Percentiles rank a stretch among this genome's conserved stretches.
phyloP scores from a whole-genome alignment of 2,329 filamentous ascomycete genomes.

The Curvularia sp. region DNA sequence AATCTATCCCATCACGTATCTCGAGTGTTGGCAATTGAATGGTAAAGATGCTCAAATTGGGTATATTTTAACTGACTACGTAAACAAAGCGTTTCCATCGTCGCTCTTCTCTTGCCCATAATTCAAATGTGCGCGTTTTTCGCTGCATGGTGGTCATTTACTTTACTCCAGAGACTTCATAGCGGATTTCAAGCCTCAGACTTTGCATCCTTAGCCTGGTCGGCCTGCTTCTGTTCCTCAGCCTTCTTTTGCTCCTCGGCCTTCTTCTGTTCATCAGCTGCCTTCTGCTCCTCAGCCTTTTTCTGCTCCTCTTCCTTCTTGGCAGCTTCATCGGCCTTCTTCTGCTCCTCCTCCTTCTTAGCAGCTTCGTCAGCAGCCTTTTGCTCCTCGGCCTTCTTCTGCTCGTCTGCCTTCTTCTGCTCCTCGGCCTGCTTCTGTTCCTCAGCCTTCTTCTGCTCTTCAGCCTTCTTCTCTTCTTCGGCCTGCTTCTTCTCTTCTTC shows the following conservation, averaged over 20 bases:
- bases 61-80: neutral
- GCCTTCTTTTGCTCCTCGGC: slow-evolving; percentile 1
- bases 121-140: neutral
- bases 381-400: no score
- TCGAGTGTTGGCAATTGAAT: neutral
- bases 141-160: neutral
- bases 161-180: neutral
- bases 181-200: neutral
- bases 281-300: neutral
- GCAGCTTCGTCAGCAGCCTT: no score
- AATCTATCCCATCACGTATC: neutral
- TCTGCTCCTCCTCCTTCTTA: no score
- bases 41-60: neutral
- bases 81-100: neutral
- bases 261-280: slow-evolving; percentile 5
- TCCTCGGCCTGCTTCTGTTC: no score
- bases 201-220: neutral
- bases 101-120: neutral
- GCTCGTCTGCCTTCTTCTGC: no score
- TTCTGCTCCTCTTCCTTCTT: slow-evolving; percentile 8
- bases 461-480: no score
- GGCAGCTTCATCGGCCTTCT: neutral
- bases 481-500: no score
- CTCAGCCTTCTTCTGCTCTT: no score
- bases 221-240: slow-evolving; percentile 7